Conservation (phyloP, 1,284 basidiomycete species). For the Microbotryum violaceum region DNA sequence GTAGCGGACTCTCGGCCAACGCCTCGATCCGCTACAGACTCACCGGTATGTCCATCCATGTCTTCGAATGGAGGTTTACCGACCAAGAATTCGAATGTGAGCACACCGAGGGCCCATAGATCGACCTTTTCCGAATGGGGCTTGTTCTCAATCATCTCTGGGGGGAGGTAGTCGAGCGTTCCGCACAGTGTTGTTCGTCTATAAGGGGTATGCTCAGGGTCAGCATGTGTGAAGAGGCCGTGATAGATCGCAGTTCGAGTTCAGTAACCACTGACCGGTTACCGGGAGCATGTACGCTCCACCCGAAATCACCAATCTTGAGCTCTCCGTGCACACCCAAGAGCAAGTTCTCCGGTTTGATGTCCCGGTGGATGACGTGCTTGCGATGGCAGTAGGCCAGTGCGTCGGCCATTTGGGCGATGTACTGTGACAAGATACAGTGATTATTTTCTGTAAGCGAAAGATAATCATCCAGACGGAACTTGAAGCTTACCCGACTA, state of each 20-base stretch:
- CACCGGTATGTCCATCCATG: constrained; percentile 63
- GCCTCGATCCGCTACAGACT: constrained; percentile 2
- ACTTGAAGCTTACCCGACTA: constrained; percentile 47
- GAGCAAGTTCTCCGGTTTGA: constrained; percentile 96
- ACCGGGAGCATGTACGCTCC: constrained; percentile 95
- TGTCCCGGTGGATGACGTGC: constrained; percentile 97
- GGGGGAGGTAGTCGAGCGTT: constrained; percentile 93
- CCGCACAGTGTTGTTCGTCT: constrained; percentile 79
- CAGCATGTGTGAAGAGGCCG: neutral
- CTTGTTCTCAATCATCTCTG: constrained; percentile 93
- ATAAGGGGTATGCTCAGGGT: neutral
- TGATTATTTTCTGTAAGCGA: too few species aligned
- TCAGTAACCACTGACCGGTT: constrained; percentile 48
- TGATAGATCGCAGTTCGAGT: neutral
- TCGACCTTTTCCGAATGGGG: constrained; percentile 85
- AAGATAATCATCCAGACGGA: neutral
- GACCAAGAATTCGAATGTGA: constrained; percentile 89
- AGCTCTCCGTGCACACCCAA: constrained; percentile 92
- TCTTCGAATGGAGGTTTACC: constrained; percentile 95
- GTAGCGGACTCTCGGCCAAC: neutral
- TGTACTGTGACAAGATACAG: constrained; percentile 53
- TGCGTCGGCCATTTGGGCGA: constrained; percentile 98
- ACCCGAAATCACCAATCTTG: constrained; percentile 98
- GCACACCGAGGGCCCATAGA: constrained; percentile 92
- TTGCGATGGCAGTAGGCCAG: constrained; percentile 86